Percentiles rank a stretch among this genome's conserved stretches.
Conservation (phyloP, 345 rosid species). For the Draba incana region DNA sequence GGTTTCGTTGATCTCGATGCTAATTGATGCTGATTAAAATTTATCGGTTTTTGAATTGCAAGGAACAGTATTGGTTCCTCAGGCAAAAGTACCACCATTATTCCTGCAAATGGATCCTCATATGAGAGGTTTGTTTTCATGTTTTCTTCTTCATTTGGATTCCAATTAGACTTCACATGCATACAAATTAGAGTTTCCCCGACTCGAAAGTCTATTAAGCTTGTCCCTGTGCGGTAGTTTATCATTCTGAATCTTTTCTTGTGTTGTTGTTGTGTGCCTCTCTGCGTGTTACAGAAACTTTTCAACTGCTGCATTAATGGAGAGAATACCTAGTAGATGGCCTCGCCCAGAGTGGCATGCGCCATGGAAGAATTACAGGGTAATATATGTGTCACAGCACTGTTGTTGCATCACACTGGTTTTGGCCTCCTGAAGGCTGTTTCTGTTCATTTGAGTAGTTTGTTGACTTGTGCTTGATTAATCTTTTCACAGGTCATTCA, state of each 20-base stretch:
- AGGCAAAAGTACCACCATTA: constrained; percentile 66
- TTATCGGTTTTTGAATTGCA: constrained; percentile 10
- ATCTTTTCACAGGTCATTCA: constrained; percentile 55
- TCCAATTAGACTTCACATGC: constrained; percentile 5
- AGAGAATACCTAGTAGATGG: constrained; percentile 97
- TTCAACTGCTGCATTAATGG: constrained; percentile 87
- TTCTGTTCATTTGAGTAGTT: constrained; percentile 12
- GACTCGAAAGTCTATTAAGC: constrained; percentile 6
- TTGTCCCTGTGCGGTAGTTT: constrained; percentile 15
- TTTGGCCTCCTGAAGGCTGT: background rate
- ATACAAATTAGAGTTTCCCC: constrained; percentile 8
- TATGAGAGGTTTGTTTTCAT: constrained; percentile 66
- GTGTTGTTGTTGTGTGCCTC: constrained; percentile 8
- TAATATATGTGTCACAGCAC: constrained; percentile 38
- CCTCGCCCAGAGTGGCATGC: constrained; percentile 98
- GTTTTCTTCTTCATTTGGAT: constrained; percentile 21
- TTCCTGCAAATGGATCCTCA: constrained; percentile 60
- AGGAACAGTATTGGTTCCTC: constrained; percentile 62
- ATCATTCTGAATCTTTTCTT: background rate
- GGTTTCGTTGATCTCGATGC: background rate
- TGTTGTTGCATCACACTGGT: constrained; percentile 16
- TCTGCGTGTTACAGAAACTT: constrained; percentile 52
- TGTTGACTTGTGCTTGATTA: constrained; percentile 30
- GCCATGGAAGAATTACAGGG: constrained; percentile 99
- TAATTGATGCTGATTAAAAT: constrained; percentile 18